Conservation (phyloP, 768 basidiomycete genomes). For the Clitopilus hobsonii region DNA sequence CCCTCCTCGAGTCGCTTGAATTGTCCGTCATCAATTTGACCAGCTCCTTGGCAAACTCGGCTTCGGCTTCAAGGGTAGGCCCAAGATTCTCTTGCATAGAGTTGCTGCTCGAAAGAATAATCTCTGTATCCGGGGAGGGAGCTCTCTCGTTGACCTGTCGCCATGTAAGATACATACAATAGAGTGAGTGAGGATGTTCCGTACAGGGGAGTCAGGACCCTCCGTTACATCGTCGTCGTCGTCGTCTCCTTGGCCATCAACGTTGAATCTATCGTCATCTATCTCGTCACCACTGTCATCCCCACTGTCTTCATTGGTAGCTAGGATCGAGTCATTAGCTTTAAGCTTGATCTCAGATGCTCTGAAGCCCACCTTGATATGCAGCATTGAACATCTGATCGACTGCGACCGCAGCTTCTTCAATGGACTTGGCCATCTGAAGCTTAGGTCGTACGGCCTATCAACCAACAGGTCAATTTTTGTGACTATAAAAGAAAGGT, state of each 20-base stretch:
- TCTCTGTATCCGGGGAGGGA: constrained; percentile 77
- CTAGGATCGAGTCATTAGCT: constrained; percentile 7
- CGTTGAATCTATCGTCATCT: constrained; percentile 31
- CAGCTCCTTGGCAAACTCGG: constrained; percentile 92
- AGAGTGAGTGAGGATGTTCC: constrained; percentile 10
- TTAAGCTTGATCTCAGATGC: neutral
- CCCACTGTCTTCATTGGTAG: constrained; percentile 47
- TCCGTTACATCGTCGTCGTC: constrained; percentile 66
- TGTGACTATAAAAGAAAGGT: neutral
- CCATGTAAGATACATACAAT: neutral
- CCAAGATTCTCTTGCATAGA: constrained; percentile 67
- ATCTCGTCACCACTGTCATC: constrained; percentile 68
- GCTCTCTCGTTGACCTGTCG: constrained; percentile 60
- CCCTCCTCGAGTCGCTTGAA: constrained; percentile 75
- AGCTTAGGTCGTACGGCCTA: constrained; percentile 88
- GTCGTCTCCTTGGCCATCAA: constrained; percentile 40
- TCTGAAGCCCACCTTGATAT: constrained; percentile 57
- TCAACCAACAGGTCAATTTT: neutral
- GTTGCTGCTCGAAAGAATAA: constrained; percentile 58
- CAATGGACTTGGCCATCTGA: constrained; percentile 62
- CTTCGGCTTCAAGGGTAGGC: constrained; percentile 84
- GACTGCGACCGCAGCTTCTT: constrained; percentile 83
- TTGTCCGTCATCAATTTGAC: constrained; percentile 92
- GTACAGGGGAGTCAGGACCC: constrained; percentile 50
- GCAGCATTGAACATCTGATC: constrained; percentile 82